A percentile compares a stretch with the other conserved stretches of the same genome.
These are phyloP conservation scores for Tympanopsis confertula DNA, from an alignment of 2,329 filamentous ascomycete genomes.

Conservation along the genomic window DNA sequence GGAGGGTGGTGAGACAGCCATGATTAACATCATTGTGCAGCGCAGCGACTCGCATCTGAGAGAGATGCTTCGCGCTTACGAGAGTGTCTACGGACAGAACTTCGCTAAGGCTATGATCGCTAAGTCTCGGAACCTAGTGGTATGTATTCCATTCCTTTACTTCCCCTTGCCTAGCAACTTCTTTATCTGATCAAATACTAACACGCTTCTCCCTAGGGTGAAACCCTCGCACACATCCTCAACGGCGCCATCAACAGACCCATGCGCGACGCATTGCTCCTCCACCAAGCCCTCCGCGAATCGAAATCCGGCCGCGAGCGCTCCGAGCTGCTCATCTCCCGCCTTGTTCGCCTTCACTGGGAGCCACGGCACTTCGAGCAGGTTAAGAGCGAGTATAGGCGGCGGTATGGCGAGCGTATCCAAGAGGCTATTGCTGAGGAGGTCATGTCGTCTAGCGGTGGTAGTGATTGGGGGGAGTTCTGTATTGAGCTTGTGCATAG, in stretches of 20 bases:
- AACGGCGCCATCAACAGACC: conserved; percentile 67
- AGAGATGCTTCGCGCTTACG: conserved; percentile 52
- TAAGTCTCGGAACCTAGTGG: conserved; percentile 59
- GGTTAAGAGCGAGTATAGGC: conserved; percentile 52
- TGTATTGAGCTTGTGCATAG: conserved; percentile 30
- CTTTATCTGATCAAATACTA: neutral
- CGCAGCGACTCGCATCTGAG: conserved; percentile 53
- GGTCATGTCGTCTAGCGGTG: conserved; percentile 23
- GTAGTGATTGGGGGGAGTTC: conserved; percentile 46
- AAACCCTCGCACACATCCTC: conserved; percentile 61
- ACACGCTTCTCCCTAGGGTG: conserved; percentile 37
- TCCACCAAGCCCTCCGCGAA: conserved; percentile 57
- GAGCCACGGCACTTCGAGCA: conserved; percentile 50
- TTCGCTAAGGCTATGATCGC: conserved; percentile 55
- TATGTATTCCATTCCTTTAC: conserved; percentile 26
- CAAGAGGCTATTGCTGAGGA: conserved; percentile 49
- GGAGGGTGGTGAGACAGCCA: conserved; percentile 54
- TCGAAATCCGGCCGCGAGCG: conserved; percentile 38
- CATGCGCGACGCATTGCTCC: conserved; percentile 57
- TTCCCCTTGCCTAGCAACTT: conserved; percentile 1
- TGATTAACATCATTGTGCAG: conserved; percentile 53
- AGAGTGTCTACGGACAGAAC: conserved; percentile 46
- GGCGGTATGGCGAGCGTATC: conserved; percentile 45
- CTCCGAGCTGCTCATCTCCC: conserved; percentile 53
- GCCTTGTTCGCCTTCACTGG: conserved; percentile 60